phyloP scores from a whole-genome alignment of 148 eudicot species.

The Vaccinium macrocarpon region DNA sequence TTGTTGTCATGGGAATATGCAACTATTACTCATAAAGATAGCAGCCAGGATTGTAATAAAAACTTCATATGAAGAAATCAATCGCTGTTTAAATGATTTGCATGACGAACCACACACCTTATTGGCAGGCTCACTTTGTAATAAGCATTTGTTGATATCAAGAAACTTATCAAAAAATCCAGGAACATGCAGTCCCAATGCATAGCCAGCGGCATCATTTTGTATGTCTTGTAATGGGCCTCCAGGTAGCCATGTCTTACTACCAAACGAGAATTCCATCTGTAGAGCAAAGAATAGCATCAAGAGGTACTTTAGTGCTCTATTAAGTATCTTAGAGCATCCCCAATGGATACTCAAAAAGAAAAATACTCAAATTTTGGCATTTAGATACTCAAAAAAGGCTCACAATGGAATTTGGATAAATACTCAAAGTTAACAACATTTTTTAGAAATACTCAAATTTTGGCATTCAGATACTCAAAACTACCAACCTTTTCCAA shows the following conservation, averaged over 20 bases:
- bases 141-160: conserved; percentile 65
- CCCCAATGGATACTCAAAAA: too few species aligned
- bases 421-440: too few species aligned
- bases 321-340: not conserved
- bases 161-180: conserved; percentile 94
- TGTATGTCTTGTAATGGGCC: conserved; percentile 45
- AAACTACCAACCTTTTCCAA: too few species aligned
- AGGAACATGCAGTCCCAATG: conserved; percentile 96
- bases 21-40: not conserved
- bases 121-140: conserved; percentile 89
- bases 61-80: not conserved
- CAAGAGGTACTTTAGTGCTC: not conserved
- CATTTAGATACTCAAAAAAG: too few species aligned
- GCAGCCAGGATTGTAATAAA: not conserved
- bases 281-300: conserved; percentile 30
- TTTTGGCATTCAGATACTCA: too few species aligned
- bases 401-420: too few species aligned
- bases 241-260: conserved; percentile 64
- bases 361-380: too few species aligned
- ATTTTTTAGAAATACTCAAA: too few species aligned
- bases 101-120: conserved; percentile 40
- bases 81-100: not conserved
- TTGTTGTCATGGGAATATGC: not conserved
- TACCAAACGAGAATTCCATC: conserved; percentile 98
- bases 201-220: conserved; percentile 42